Conservation (phyloP, 345 rosid species). For the Citrus mangshanensis region DNA sequence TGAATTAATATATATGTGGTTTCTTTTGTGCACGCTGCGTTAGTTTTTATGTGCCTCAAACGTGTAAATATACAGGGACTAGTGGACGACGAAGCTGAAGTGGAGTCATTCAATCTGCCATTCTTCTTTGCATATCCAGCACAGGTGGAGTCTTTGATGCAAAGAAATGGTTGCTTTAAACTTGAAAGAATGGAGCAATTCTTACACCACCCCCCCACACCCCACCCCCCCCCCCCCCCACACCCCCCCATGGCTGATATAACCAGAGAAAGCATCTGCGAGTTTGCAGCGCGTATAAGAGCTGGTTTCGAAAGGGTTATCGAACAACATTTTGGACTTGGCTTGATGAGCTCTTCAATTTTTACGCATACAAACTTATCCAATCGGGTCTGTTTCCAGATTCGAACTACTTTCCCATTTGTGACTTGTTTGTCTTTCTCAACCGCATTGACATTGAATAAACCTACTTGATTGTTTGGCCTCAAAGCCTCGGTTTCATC, state of each 20-base stretch:
- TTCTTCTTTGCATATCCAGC: not conserved
- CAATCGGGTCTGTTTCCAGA: not conserved
- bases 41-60: not conserved
- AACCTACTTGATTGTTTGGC: too few species aligned
- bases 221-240: too few species aligned
- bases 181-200: slow-evolving; percentile 6
- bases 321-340: not conserved
- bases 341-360: not conserved
- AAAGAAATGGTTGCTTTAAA: not conserved
- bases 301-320: slow-evolving; percentile 5
- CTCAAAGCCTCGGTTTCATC: too few species aligned
- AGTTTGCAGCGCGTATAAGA: not conserved
- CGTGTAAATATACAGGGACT: not conserved
- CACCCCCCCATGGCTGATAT: too few species aligned
- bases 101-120: slow-evolving; percentile 12
- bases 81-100: not conserved
- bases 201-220: too few species aligned
- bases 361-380: not conserved
- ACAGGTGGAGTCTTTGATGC: not conserved
- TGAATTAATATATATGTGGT: too few species aligned
- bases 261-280: not conserved
- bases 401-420: not conserved
- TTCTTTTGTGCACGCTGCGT: not conserved
- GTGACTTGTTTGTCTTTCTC: not conserved
- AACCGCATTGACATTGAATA: not conserved